Conservation (phyloP, 768 basidiomycete species). For the Chalciporus chontae region DNA sequence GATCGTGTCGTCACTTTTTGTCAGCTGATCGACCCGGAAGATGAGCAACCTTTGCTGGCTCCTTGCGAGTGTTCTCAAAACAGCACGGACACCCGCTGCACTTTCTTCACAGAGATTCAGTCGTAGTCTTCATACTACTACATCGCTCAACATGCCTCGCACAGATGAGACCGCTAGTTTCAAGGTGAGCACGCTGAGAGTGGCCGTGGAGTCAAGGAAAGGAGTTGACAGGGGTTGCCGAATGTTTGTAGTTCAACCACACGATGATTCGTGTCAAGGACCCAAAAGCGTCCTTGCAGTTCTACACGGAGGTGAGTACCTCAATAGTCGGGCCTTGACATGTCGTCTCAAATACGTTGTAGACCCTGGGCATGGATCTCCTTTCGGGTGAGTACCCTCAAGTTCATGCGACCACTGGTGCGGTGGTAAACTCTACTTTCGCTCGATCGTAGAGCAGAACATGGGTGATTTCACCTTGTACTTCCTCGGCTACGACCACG, state of each 20-base stretch:
- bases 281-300: conserved; percentile 73
- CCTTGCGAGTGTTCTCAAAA: conserved; percentile 5
- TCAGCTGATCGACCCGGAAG: conserved; percentile 6
- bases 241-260: conserved; percentile 63
- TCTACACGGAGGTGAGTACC: conserved; percentile 65
- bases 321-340: background rate
- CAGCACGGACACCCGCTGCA: conserved; percentile 2
- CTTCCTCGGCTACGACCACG: conserved; percentile 79
- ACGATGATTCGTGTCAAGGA: conserved; percentile 90
- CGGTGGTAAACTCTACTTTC: background rate
- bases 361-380: conserved; percentile 77
- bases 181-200: conserved; percentile 37
- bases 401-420: background rate
- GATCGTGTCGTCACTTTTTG: background rate
- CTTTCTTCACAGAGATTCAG: background rate
- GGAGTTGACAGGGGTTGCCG: background rate
- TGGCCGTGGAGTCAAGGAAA: background rate
- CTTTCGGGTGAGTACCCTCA: conserved; percentile 42
- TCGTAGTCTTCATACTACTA: conserved; percentile 9
- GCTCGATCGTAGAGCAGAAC: conserved; percentile 41
- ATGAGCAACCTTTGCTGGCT: conserved; percentile 2
- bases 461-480: conserved; percentile 71
- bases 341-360: background rate
- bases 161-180: conserved; percentile 63
- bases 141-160: conserved; percentile 50